A percentile compares a stretch with the other conserved stretches of the same genome.
phyloP scores from a whole-genome alignment of 2,329 filamentous ascomycete species.

The Aspergillus phoenicis region DNA sequence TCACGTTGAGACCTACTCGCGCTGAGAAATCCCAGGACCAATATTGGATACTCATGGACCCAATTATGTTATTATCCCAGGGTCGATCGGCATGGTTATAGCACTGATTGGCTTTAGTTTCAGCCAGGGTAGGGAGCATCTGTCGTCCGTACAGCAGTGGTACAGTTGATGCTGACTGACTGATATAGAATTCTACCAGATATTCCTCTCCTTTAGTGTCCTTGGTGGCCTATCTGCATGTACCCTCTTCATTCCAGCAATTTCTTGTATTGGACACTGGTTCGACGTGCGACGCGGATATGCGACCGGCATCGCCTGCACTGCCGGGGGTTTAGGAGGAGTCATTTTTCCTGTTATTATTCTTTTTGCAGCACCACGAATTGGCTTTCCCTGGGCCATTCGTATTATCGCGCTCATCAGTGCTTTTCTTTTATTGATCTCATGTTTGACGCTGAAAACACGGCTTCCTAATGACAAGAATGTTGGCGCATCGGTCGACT shows the following conservation, averaged over 20 bases:
- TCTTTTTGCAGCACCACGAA: conserved; percentile 26
- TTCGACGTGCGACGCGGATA: conserved; percentile 34
- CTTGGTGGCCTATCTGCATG: conserved; percentile 36
- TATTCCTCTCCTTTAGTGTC: conserved; percentile 39
- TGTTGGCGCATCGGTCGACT: conserved; percentile 16
- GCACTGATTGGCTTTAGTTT: conserved; percentile 36
- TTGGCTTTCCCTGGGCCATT: conserved; percentile 37
- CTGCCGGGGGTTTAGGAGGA: conserved; percentile 38
- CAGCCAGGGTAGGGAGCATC: conserved; percentile 17
- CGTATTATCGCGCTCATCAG: conserved; percentile 34
- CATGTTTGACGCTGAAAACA: conserved; percentile 6
- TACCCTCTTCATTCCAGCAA: conserved; percentile 31
- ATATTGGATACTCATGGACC: too few species aligned
- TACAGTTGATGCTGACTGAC: conserved; percentile 6
- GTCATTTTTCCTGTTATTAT: conserved; percentile 40
- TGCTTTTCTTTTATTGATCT: conserved; percentile 12
- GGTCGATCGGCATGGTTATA: conserved; percentile 22
- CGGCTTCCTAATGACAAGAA: background rate
- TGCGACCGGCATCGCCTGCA: conserved; percentile 40
- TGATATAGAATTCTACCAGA: conserved; percentile 37
- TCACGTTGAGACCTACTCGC: too few species aligned
- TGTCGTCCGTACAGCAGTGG: too few species aligned
- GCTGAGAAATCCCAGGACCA: too few species aligned
- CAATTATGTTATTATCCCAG: conserved; percentile 7
- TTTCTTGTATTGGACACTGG: conserved; percentile 39